These are phyloP conservation scores for Lepiota venenata DNA, from an alignment of 768 basidiomycete genomes.

Conservation along the genomic window DNA sequence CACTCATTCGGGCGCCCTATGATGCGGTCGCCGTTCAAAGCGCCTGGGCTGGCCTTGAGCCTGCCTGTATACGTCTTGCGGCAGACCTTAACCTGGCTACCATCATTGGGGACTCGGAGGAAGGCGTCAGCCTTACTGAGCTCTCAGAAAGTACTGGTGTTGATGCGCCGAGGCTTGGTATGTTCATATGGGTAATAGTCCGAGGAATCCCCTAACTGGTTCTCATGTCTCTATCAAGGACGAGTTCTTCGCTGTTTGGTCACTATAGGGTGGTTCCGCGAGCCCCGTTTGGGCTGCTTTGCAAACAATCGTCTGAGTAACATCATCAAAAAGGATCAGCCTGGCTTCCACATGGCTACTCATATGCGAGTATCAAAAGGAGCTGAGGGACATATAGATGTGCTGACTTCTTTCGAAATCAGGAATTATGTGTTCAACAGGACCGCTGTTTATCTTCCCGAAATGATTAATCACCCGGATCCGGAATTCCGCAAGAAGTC, in stretches of 20 bases:
- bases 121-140: slow-evolving; percentile 29
- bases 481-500: slow-evolving; percentile 29
- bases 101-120: slow-evolving; percentile 31
- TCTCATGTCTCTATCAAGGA: slow-evolving; percentile 18
- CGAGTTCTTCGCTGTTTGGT: slow-evolving; percentile 32
- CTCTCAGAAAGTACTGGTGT: slow-evolving; percentile 32
- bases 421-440: slow-evolving; percentile 36
- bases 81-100: slow-evolving; percentile 31
- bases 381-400: not conserved
- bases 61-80: slow-evolving; percentile 30
- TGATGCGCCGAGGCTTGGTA: slow-evolving; percentile 32
- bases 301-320: slow-evolving; percentile 36
- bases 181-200: not conserved
- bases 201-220: not conserved
- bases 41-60: slow-evolving; percentile 30
- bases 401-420: not conserved
- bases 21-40: slow-evolving; percentile 29
- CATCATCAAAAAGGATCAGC: slow-evolving; percentile 30
- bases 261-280: slow-evolving; percentile 34
- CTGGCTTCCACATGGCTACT: slow-evolving; percentile 33
- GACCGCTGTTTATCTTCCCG: slow-evolving; percentile 26
- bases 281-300: slow-evolving; percentile 31
- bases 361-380: slow-evolving; percentile 24
- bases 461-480: slow-evolving; percentile 33
- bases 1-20: slow-evolving; percentile 32